phyloP scores from a whole-genome alignment of 192 early-diverging fungal species.

The Linnemannia elongata region DNA sequence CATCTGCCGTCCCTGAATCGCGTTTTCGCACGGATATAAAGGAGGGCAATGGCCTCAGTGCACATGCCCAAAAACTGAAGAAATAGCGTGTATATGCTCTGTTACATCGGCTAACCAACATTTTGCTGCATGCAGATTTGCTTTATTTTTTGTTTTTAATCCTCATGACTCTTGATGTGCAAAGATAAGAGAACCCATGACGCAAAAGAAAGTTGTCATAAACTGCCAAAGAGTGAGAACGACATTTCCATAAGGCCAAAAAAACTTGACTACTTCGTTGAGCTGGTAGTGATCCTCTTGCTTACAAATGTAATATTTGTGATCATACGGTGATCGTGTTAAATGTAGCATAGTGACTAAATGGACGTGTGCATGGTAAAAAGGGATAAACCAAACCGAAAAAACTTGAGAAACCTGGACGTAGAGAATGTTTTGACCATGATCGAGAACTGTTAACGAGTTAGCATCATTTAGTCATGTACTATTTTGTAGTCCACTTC shows the following conservation, averaged over 20 bases:
- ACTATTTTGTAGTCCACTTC: not conserved
- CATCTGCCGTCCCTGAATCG: too few species aligned
- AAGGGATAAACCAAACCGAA: conserved; percentile 16
- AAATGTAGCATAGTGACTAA: conserved; percentile 4
- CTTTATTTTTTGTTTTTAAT: too few species aligned
- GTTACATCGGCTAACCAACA: too few species aligned
- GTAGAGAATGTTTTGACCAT: conserved; percentile 1
- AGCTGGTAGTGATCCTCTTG: conserved; percentile 24
- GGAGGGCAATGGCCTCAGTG: too few species aligned
- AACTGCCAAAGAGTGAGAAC: not conserved
- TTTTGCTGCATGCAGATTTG: too few species aligned
- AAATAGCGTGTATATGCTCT: too few species aligned
- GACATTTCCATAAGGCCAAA: conserved; percentile 16
- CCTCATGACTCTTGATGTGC: not conserved
- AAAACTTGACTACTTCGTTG: conserved; percentile 15
- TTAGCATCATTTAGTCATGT: not conserved
- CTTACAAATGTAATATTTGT: conserved; percentile 12
- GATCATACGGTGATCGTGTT: not conserved
- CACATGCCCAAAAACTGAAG: too few species aligned
- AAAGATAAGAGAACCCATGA: not conserved
- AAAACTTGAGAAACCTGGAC: conserved; percentile 20
- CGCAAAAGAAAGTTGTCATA: not conserved
- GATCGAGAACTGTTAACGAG: not conserved
- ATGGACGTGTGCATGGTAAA: conserved; percentile 7
- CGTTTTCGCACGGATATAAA: too few species aligned